Evolutionary conservation across 345 rosid species (phyloP).

Genomic region (Corymbia maculata): DNA sequence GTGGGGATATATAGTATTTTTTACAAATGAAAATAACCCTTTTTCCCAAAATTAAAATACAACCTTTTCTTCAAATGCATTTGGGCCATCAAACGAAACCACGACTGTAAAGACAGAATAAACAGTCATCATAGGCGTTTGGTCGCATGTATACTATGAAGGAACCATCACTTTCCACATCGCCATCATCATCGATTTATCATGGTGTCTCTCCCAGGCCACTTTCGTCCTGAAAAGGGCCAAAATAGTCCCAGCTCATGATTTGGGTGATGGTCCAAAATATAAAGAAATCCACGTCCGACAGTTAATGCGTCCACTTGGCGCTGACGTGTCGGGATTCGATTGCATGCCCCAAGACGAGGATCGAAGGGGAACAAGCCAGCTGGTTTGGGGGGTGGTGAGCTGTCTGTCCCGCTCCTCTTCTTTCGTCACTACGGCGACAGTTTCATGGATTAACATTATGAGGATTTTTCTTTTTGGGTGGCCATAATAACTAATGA

Average conservation of each 20-base stretch:
- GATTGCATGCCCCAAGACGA: not conserved
- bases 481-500: not conserved
- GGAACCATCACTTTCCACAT: not conserved
- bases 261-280: not conserved
- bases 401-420: not conserved
- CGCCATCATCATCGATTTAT: not conserved
- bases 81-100: not conserved
- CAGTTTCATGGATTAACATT: not conserved
- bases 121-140: not conserved
- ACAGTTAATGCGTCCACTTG: not conserved
- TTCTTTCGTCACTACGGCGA: not conserved
- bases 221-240: not conserved
- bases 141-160: not conserved
- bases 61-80: not conserved
- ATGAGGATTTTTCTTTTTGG: not conserved
- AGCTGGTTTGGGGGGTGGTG: not conserved
- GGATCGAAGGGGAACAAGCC: not conserved
- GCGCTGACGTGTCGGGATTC: not conserved
- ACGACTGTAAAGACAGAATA: not conserved
- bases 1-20: not conserved
- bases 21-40: not conserved
- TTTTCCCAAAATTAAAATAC: not conserved
- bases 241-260: not conserved
- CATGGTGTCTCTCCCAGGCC: not conserved
- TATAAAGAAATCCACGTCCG: not conserved